phyloP scores from a whole-genome alignment of 306 rosid species.

The Fragaria iinumae region DNA sequence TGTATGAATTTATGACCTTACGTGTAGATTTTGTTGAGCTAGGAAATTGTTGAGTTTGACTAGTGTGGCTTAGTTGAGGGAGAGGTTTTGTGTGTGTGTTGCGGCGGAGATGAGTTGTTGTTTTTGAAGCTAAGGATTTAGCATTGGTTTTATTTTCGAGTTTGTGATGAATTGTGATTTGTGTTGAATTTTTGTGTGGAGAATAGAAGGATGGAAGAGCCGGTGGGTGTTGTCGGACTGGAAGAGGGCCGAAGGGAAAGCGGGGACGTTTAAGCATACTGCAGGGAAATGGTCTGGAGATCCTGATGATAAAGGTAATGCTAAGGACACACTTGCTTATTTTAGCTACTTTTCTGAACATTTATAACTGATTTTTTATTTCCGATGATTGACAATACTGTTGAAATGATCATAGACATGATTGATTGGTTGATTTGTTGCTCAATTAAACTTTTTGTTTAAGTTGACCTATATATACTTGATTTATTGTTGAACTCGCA shows the following conservation, averaged over 20 bases:
- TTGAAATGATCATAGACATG: not conserved
- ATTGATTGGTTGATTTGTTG: not conserved
- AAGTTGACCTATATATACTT: no score
- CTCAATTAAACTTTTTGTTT: not conserved
- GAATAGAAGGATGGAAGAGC: constrained; percentile 70
- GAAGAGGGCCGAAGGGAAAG: constrained; percentile 83
- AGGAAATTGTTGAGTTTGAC: not conserved
- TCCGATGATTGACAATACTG: not conserved
- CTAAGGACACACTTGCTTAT: not conserved
- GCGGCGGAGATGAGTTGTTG: not conserved
- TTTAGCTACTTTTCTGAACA: not conserved
- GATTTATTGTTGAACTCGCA: no score
- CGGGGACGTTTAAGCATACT: constrained; percentile 68
- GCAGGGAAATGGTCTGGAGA: constrained; percentile 82
- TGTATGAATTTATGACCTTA: not conserved
- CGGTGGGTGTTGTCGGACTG: constrained; percentile 80
- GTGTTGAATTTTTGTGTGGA: constrained; percentile 10
- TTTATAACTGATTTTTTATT: not conserved
- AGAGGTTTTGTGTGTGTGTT: not conserved
- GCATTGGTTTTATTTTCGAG: not conserved
- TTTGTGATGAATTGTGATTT: constrained; percentile 3
- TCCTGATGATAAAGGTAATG: constrained; percentile 69
- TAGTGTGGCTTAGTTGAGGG: not conserved
- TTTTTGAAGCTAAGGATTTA: not conserved
- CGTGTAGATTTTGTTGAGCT: not conserved